phyloP scores from a whole-genome alignment of 73 alveolate genomes.

The Diophrys sp. region DNA sequence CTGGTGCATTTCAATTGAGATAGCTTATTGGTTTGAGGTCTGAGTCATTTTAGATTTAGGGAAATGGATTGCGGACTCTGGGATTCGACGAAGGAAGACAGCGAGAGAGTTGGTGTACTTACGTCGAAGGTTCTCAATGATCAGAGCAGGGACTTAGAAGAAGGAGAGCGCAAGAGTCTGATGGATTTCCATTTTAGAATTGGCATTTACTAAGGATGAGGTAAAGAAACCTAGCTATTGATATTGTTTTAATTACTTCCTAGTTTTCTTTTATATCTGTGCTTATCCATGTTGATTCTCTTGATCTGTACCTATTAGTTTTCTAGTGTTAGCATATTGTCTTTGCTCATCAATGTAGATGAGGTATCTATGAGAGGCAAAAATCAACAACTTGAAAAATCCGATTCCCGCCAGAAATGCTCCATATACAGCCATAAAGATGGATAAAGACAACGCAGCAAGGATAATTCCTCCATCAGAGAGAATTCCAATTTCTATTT shows the following conservation, averaged over 20 bases:
- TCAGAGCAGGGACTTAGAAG: background rate
- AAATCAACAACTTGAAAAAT: background rate
- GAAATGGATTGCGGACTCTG: conserved; percentile 13
- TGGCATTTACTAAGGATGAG: background rate
- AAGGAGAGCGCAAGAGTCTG: background rate
- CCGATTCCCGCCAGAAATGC: background rate
- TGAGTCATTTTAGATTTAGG: background rate
- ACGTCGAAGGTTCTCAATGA: background rate
- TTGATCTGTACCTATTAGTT: background rate
- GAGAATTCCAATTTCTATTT: background rate
- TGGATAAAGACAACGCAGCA: background rate
- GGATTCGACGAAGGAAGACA: conserved; percentile 1
- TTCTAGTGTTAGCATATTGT: background rate
- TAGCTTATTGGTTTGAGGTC: background rate
- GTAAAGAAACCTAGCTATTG: background rate
- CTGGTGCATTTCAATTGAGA: background rate
- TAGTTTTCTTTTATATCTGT: background rate
- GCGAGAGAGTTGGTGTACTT: conserved; percentile 4
- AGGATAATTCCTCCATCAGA: background rate
- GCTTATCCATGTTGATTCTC: background rate
- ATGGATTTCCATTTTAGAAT: background rate
- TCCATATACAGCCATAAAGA: background rate
- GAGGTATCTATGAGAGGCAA: background rate
- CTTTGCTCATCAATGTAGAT: background rate
- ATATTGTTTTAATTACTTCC: background rate